Evolutionary conservation across 2,329 filamentous ascomycete species (phyloP), one percentile per base, ranked within the genome.

Genomic region (Penicillium sp.): DNA sequence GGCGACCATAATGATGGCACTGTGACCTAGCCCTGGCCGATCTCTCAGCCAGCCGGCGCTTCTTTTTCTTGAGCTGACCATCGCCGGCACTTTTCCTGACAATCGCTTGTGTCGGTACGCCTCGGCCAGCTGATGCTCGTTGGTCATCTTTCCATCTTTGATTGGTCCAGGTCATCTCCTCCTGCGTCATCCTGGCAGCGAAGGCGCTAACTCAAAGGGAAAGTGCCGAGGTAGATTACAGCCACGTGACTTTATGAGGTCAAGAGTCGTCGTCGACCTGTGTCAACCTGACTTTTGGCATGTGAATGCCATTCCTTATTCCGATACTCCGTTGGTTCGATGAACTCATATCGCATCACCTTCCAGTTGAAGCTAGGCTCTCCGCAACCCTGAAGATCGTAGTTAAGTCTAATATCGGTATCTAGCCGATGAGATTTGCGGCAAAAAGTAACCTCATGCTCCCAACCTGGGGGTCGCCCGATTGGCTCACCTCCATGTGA

Each of bases 151-250:
- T 47, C 38, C 21, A 31, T 19, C 17, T 50, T n/a, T 68, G 46
- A 70, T 70, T 70, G 68, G 68, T n/a, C 23, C 17, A 35, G 17
- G n/a, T 6, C 6, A 17, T 8, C 26, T 45, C 9, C 35, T 47
- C 6, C 59, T 61, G 64, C 66, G 61, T 69, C 67, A 70, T 68
- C 31, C 41, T 44, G 17, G 29, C 54, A 45, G 17, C 31, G 45
- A 45, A 46, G 30, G 30, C 19, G 9, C 21, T 50, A 17, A 11
- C 64, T 58, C 1, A 5, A 61, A 48, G 7, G 63, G 69, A 60
- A 70, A 52, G 23, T 69, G 49, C 69, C 69, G 69, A 70, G 69
- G 69, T 57, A 62, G 5, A 15, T 7, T 5, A 7, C 0, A 17
- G 2, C 13, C 61, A 61, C 60, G 63, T 65, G 60, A 65, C 58